Base-by-base conservation (phyloP, 1,284 basidiomycete genomes). In the Ganoderma meredithae region DNA sequence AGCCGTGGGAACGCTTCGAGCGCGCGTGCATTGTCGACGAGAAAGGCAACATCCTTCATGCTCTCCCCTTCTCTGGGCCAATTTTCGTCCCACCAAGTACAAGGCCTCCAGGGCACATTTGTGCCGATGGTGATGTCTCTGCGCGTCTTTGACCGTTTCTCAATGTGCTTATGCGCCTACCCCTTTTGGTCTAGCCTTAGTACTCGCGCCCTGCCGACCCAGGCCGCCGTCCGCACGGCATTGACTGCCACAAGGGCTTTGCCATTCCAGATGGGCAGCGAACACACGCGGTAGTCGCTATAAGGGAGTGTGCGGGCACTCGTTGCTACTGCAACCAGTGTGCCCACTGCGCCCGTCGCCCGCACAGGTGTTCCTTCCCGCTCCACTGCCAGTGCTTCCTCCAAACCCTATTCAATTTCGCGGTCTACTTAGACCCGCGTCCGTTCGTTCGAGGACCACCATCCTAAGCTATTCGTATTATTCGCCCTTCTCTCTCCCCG, bases 391-490 rank as follows among this genome's bases (percentile, higher is more conserved):
- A 31, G 27, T 31, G 27, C 27, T 58, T 49, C 31, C 55, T 31
- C 33, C 55, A 56, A 61, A 60, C 60, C 41, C 60, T 63, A 39
- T 49, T 62, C 64, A 19, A 47, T 47, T 22, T 22, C 62, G 71
- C 66, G 44, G 68, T 55, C 62, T 69, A 64, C 66, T 55, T 66
- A 69, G 68, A 52, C 66, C 41, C 43, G 60, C 61, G 66, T 55
- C 56, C 64, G 44, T 53, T 67, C 67, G 59, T 40, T 64, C 58
- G 9, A 36, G 36, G 7, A 36, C 36, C 47, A 52, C 0, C 52
- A 62, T 56, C 39, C 60, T 72, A 70, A 69, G 60, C 64, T 70
- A 72, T 72, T 70, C 71, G 65, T 72, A 72, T 67, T 70, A 67
- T 64, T 41, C 55, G 36, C 49, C 58, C 22, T 13, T 53, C 41